These are phyloP conservation scores for Cryptomeria japonica DNA, from an alignment of 75 land plant species.

Conservation along the genomic window DNA sequence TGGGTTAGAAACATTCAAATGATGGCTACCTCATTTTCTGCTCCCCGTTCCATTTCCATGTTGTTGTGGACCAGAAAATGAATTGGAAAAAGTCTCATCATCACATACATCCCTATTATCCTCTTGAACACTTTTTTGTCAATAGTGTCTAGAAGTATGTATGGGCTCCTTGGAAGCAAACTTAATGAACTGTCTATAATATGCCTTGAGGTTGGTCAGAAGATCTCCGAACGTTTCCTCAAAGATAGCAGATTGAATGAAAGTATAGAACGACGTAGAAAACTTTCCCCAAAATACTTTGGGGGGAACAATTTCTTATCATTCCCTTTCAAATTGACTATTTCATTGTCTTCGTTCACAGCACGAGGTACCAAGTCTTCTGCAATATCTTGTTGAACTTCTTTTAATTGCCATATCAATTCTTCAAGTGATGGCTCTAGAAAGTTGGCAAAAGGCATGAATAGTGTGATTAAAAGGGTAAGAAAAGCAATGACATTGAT, in stretches of 20 bases:
- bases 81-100: conserved; percentile 48
- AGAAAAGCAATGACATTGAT: too few relatives aligned
- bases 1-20: conserved; percentile 2
- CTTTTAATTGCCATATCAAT: conserved; percentile 60
- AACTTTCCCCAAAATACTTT: conserved; percentile 72
- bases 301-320: conserved; percentile 69
- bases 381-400: conserved; percentile 30
- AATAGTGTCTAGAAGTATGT: conserved; percentile 6
- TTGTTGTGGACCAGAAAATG: conserved; percentile 25
- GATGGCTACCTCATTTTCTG: not conserved
- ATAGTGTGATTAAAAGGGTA: too few relatives aligned
- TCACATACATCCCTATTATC: conserved; percentile 45
- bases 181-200: conserved; percentile 48
- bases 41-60: conserved; percentile 29
- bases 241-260: conserved; percentile 80
- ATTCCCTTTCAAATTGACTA: conserved; percentile 56
- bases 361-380: conserved; percentile 52
- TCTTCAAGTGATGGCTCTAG: conserved; percentile 80
- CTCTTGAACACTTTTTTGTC: conserved; percentile 1
- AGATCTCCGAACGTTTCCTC: too few relatives aligned
- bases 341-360: conserved; percentile 33
- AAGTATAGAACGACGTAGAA: conserved; percentile 83
- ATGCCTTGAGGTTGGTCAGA: conserved; percentile 62
- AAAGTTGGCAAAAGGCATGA: conserved; percentile 72
- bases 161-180: conserved; percentile 31